A percentile compares a stretch with the other conserved stretches of the same genome.
Conservation (phyloP, 1,139 yeast species). For the Blastobotrys buckinghamii region DNA sequence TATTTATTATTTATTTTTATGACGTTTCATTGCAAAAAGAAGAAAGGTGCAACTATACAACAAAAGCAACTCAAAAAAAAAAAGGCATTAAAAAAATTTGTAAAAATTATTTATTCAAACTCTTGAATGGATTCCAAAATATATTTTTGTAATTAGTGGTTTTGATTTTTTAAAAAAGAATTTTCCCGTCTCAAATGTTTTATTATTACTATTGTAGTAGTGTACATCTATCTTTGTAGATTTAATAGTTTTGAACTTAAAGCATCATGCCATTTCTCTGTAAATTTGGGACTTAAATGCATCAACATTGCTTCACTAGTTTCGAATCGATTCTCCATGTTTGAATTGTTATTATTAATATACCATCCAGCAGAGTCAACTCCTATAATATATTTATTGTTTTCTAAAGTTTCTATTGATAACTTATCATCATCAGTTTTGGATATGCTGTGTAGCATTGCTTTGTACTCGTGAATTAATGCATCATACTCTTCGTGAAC, state of each 20-base stretch:
- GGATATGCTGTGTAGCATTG: background rate
- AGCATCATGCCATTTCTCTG: slow-evolving; percentile 30
- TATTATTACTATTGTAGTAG: no score
- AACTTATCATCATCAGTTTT: background rate
- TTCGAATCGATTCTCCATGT: slow-evolving; percentile 31
- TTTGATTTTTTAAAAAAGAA: no score
- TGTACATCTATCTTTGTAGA: no score
- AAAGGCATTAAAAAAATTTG: no score
- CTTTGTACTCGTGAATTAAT: background rate
- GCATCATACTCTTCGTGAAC: slow-evolving; percentile 6
- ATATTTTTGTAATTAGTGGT: no score
- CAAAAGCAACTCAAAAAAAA: no score
- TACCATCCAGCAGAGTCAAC: slow-evolving; percentile 7
- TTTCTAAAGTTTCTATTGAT: slow-evolving; percentile 2
- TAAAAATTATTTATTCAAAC: no score
- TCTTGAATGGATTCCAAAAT: no score
- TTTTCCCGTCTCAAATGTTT: no score
- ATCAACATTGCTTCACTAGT: slow-evolving; percentile 45
- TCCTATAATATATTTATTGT: background rate
- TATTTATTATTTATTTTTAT: no score
- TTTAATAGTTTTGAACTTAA: background rate
- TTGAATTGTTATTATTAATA: background rate
- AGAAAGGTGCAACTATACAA: no score
- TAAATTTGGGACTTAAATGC: slow-evolving; percentile 36
- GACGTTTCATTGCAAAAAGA: no score